Evolutionary conservation across 495 filamentous ascomycete species (phyloP), one percentile per base, ranked within the genome.

Genomic region (Trypethelium eluteriae): DNA sequence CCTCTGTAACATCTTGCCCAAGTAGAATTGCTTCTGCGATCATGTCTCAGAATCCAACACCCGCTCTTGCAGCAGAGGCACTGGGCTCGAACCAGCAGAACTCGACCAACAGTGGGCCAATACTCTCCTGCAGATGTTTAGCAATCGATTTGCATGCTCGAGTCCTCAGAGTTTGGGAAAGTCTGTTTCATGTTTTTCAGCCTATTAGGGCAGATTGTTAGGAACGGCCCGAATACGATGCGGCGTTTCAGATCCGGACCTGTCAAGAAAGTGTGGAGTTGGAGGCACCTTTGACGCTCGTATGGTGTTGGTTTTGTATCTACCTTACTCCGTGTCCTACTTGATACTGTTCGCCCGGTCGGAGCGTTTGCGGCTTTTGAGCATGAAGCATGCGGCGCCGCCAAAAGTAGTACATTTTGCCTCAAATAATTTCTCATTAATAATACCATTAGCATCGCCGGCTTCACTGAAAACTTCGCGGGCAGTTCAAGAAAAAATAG

Each of bases 41-140:
- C 18, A 59, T 59, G 53, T 59, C 53, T 59, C 53, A 59, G 53
- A 59, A 36, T 35, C 53, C 53, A 59, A 59, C 53, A 59, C 36
- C 11, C 32, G 32, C 32, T 34, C 53, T 35, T 34, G 25, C 53
- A 59, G 4, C 53, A 18, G 18, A 36, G 53, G 36, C 53, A 35
- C 7, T n/a, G 2, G 53, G 7, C 41, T 44, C 41, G 14, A 44
- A 53, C 49, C 10, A 16, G 49, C 25, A 11, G 34, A 18, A 36
- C 32, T 6, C 34, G 53, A 59, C 53, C 53, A 59, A 59, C 53
- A 59, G 3, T 36, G 53, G 14, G 25, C 32, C 53, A 59, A 36
- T 59, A 36, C 32, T 59, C 25, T 34, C 53, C 32, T 59, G 53
- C 53, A 59, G 25, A 59, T 59, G 53, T 59, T 59, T 34, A 36